Evolutionary conservation across 352 stramenopile species (phyloP), one percentile per base, ranked within the genome.

Genomic region (Phytophthora quininea): DNA sequence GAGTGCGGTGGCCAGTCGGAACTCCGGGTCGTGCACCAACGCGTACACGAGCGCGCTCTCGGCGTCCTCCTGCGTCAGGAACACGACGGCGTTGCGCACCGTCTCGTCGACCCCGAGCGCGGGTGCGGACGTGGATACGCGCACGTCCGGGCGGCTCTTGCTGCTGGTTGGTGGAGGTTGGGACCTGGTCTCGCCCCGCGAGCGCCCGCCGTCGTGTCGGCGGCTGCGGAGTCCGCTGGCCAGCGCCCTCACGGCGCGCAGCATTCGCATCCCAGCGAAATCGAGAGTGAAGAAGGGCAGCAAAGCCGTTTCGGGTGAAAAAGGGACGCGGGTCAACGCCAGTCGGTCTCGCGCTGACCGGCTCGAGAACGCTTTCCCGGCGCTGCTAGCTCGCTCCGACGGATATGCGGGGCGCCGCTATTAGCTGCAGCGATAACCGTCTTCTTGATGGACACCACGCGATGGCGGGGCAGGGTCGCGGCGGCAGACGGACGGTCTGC

Each of bases 1-100:
- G 11, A 92, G 71, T 35, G 85, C 83, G 11, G 76, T 80, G n/a
- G 83, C 82, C 40, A 93, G 66, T 5, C 85, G 81, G 55, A 93
- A 91, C 72, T 93, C 85, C 3, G 83, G 70, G 65, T 93, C 85
- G 59, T 93, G 85, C 38, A 93, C 85, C 1, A 93, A 79, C 68
- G 85, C 83, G 67, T 84, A 93, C 30, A 91, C 66, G 42, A 93
- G 81, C 56, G 85, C 85, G 54, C 71, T 80, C 58, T 90, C 81
- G 32, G 78, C 82, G 55, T 93, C 85, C 55, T 88, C 74, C 43
- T 86, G 79, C 32, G 76, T 73, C 30, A 93, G 79, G 65, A 87
- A 89, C 69, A 77, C 79, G 60, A 93, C 75, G 12, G 84, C 84
- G 57, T 88, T 79, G 62, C 66, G 67, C 67, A 90, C 84, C 14